phyloP scores from a whole-genome alignment of 192 early-diverging fungal genomes.

The Phlyctochytrium arcticum region DNA sequence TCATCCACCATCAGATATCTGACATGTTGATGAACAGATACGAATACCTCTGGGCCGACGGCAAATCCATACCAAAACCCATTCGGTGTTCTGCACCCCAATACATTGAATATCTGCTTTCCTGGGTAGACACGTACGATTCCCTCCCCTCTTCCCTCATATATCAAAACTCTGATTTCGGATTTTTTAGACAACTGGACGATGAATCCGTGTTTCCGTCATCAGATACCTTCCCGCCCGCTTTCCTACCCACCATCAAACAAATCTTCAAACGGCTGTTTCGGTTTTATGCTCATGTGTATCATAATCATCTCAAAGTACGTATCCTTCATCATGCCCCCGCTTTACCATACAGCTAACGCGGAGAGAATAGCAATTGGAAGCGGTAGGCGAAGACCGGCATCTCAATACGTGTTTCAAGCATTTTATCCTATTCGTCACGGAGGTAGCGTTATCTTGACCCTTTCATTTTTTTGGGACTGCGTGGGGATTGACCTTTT shows the following conservation, averaged over 20 bases:
- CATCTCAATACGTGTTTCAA: constrained; percentile 42
- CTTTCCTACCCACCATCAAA: constrained; percentile 20
- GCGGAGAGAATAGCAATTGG: constrained; percentile 26
- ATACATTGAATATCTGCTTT: constrained; percentile 31
- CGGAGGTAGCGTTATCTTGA: too few relatives aligned
- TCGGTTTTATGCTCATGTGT: constrained; percentile 35
- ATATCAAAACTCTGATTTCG: not conserved
- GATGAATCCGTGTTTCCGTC: constrained; percentile 26
- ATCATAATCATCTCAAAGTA: constrained; percentile 35
- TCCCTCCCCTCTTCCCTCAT: too few relatives aligned
- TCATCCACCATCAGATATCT: too few relatives aligned
- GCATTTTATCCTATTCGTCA: constrained; percentile 33
- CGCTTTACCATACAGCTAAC: too few relatives aligned
- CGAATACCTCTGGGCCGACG: constrained; percentile 41
- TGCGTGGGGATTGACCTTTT: too few relatives aligned
- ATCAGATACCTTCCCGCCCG: constrained; percentile 23
- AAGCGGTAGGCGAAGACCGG: constrained; percentile 35
- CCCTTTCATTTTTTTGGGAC: too few relatives aligned
- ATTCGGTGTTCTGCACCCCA: constrained; percentile 25
- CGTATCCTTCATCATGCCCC: not conserved
- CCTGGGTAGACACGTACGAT: constrained; percentile 29
- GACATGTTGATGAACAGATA: constrained; percentile 18
- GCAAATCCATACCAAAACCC: constrained; percentile 32
- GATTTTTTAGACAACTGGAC: constrained; percentile 16
- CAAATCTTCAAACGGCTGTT: constrained; percentile 36